A percentile compares a stretch with the other conserved stretches of the same genome.
phyloP scores from a whole-genome alignment of 345 rosid species.

The Syzygium oleosum region DNA sequence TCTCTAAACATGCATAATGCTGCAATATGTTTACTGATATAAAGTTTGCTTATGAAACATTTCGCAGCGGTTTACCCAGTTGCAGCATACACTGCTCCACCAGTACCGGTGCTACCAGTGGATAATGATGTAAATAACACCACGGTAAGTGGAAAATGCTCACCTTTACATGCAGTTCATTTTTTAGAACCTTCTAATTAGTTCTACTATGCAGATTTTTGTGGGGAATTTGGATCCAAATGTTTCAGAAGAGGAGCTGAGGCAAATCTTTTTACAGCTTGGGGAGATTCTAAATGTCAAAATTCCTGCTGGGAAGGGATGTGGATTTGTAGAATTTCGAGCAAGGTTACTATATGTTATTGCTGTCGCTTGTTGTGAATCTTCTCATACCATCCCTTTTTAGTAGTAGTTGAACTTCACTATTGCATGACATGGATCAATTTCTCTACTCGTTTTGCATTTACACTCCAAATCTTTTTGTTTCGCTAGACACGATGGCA shows the following conservation, averaged over 20 bases:
- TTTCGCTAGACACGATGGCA: background rate
- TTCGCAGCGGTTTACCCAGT: slow-evolving; percentile 57
- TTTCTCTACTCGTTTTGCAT: background rate
- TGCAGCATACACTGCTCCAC: slow-evolving; percentile 55
- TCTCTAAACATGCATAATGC: background rate
- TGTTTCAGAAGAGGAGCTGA: slow-evolving; percentile 78
- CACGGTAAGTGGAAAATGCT: slow-evolving; percentile 49
- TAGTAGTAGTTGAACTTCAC: background rate
- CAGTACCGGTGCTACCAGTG: slow-evolving; percentile 50
- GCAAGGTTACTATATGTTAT: slow-evolving; percentile 38
- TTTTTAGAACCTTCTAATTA: background rate
- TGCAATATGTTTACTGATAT: background rate
- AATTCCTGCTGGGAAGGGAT: slow-evolving; percentile 86
- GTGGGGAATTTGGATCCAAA: slow-evolving; percentile 78
- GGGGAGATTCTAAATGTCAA: slow-evolving; percentile 75
- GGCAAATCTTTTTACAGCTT: slow-evolving; percentile 55
- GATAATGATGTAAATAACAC: slow-evolving; percentile 73
- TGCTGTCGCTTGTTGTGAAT: background rate
- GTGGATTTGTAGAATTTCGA: slow-evolving; percentile 77
- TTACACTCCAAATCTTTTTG: background rate
- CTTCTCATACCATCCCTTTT: background rate
- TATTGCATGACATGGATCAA: background rate
- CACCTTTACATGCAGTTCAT: background rate
- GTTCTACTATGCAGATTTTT: slow-evolving; percentile 47
- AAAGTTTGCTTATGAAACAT: background rate